Conservation (phyloP, 257 asterid species). For the Penstemon newberryi region DNA sequence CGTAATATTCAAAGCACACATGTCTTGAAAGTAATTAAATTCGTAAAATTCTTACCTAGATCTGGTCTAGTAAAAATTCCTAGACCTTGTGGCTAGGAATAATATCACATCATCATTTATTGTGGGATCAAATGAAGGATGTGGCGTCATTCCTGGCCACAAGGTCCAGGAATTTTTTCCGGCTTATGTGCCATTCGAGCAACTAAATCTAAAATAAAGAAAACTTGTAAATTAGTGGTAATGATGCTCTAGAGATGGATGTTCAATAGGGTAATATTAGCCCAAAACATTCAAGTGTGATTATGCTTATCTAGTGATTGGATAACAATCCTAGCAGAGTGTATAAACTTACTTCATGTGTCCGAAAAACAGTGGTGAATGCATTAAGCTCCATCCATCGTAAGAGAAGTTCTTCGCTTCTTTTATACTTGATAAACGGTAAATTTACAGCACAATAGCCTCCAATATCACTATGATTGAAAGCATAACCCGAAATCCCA, state of each 20-base stretch:
- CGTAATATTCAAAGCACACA: too few relatives aligned
- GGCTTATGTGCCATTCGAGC: not conserved
- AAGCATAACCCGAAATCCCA: conserved; percentile 85
- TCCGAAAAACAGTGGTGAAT: conserved; percentile 81
- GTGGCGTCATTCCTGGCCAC: too few relatives aligned
- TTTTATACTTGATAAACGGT: conserved; percentile 67
- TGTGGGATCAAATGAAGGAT: too few relatives aligned
- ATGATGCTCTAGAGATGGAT: not conserved
- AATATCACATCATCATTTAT: too few relatives aligned
- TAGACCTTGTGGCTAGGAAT: too few relatives aligned
- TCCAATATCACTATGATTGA: conserved; percentile 95
- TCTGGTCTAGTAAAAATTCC: too few relatives aligned
- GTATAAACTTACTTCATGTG: conserved; percentile 77
- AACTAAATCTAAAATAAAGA: not conserved
- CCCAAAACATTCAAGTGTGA: too few relatives aligned
- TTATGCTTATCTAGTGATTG: not conserved
- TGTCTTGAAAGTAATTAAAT: too few relatives aligned
- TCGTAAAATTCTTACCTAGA: too few relatives aligned
- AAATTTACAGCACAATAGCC: conserved; percentile 82
- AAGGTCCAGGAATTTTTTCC: too few relatives aligned
- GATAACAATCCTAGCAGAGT: not conserved
- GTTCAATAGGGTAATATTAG: not conserved
- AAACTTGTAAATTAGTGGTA: not conserved
- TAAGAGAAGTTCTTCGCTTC: conserved; percentile 85
- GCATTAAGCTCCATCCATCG: conserved; percentile 96